These are phyloP conservation scores for Adenanthera pavonina DNA, from an alignment of 306 rosid genomes.

Conservation along the genomic window DNA sequence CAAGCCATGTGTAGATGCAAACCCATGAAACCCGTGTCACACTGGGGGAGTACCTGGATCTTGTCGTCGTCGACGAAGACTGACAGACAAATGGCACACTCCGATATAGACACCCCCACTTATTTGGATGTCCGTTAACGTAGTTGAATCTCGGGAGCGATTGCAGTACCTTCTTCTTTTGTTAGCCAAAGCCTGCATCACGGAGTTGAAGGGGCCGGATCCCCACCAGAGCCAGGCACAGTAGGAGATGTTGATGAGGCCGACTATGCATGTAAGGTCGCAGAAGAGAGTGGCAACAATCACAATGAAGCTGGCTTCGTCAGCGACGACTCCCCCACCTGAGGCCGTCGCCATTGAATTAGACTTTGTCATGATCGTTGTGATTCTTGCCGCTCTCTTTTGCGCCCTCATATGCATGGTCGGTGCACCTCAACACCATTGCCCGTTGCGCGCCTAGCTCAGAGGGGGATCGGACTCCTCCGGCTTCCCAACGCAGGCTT, in stretches of 20 bases:
- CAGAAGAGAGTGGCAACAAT: conserved; percentile 75
- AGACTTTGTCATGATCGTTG: no score
- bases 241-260: conserved; percentile 74
- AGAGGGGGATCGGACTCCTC: no score
- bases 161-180: conserved; percentile 78
- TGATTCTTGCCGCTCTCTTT: no score
- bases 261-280: conserved; percentile 78
- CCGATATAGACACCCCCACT: conserved; percentile 55
- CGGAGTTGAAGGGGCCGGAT: conserved; percentile 20
- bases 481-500: no score
- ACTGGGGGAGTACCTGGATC: conserved; percentile 76
- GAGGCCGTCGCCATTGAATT: no score
- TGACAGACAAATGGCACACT: conserved; percentile 76
- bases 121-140: conserved; percentile 37
- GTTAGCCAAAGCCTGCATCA: conserved; percentile 54
- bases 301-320: conserved; percentile 75
- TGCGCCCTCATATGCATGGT: no score
- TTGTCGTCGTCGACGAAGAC: conserved; percentile 68
- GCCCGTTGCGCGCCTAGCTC: no score
- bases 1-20: no score
- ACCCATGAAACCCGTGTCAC: conserved; percentile 72
- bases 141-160: conserved; percentile 73
- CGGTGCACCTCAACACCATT: no score
- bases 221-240: conserved; percentile 84
- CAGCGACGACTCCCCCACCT: conserved; percentile 45